Evolutionary conservation across 768 basidiomycete species (phyloP).

Genomic region (Rhizopogon roseolus): DNA sequence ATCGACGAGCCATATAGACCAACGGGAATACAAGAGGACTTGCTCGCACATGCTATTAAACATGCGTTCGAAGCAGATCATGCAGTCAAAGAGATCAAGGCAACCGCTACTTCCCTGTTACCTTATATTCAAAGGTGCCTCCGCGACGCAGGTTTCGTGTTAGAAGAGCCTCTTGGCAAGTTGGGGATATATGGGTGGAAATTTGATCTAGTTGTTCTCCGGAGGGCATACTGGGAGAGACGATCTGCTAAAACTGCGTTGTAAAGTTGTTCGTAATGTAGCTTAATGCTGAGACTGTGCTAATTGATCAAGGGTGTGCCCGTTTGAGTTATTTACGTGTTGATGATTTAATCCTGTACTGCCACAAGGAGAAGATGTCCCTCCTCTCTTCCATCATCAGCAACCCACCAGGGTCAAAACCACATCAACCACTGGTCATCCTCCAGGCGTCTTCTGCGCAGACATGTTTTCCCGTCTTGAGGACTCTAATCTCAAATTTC

Average conservation of each 20-base stretch:
- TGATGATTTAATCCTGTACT: too few species aligned
- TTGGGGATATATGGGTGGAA: slow-evolving; percentile 61
- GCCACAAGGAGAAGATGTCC: slow-evolving; percentile 16
- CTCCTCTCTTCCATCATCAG: slow-evolving; percentile 23
- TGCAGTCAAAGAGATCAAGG: slow-evolving; percentile 41
- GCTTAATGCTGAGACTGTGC: background rate
- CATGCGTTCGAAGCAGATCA: slow-evolving; percentile 48
- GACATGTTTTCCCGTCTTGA: slow-evolving; percentile 52
- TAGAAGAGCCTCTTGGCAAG: slow-evolving; percentile 36
- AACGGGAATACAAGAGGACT: slow-evolving; percentile 56
- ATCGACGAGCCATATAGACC: slow-evolving; percentile 60
- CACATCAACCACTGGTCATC: slow-evolving; percentile 43
- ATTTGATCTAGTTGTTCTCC: slow-evolving; percentile 37
- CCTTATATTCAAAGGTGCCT: slow-evolving; percentile 44
- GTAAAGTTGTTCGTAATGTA: background rate
- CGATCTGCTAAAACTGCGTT: background rate
- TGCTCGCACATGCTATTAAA: slow-evolving; percentile 54
- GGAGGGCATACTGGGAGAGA: slow-evolving; percentile 43
- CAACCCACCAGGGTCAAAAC: slow-evolving; percentile 14
- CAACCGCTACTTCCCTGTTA: slow-evolving; percentile 45
- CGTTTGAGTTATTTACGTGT: too few species aligned
- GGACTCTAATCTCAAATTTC: slow-evolving; percentile 33
- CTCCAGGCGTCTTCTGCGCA: slow-evolving; percentile 59
- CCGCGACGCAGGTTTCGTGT: slow-evolving; percentile 42
- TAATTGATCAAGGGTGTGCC: too few species aligned